Conservation (phyloP, 192 early-diverging fungal genomes). For the Coemansia sp. region DNA sequence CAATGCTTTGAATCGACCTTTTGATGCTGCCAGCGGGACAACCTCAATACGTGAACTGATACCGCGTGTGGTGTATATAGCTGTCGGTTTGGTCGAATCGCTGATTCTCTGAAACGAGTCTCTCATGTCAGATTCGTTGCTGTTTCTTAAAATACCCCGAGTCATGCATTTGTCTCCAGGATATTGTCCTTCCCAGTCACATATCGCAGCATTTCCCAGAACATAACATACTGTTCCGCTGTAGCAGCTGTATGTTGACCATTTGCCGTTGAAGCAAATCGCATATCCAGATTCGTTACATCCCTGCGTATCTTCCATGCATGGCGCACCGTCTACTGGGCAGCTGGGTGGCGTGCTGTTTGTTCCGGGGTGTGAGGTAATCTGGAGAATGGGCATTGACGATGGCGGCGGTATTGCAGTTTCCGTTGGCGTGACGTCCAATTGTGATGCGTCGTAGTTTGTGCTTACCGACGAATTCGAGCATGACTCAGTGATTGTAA, state of each 20-base stretch:
- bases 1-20: constrained; percentile 17
- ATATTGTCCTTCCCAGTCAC: constrained; percentile 32
- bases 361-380: neutral
- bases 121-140: neutral
- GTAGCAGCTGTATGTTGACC: constrained; percentile 31
- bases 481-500: neutral
- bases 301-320: constrained; percentile 19
- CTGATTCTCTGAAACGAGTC: neutral
- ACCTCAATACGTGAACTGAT: constrained; percentile 32
- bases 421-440: neutral
- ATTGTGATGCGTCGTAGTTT: neutral
- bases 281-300: constrained; percentile 33
- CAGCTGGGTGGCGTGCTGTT: constrained; percentile 3
- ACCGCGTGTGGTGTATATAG: constrained; percentile 23
- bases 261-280: constrained; percentile 26
- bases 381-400: neutral
- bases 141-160: neutral
- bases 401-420: too few relatives aligned
- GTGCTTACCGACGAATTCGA: neutral
- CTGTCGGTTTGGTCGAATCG: constrained; percentile 8
- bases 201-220: constrained; percentile 15
- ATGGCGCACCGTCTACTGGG: constrained; percentile 22
- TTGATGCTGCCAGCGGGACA: constrained; percentile 11
- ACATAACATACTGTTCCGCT: constrained; percentile 34
- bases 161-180: constrained; percentile 4